phyloP scores from a whole-genome alignment of 768 basidiomycete genomes.

The Lyophyllum atratum region DNA sequence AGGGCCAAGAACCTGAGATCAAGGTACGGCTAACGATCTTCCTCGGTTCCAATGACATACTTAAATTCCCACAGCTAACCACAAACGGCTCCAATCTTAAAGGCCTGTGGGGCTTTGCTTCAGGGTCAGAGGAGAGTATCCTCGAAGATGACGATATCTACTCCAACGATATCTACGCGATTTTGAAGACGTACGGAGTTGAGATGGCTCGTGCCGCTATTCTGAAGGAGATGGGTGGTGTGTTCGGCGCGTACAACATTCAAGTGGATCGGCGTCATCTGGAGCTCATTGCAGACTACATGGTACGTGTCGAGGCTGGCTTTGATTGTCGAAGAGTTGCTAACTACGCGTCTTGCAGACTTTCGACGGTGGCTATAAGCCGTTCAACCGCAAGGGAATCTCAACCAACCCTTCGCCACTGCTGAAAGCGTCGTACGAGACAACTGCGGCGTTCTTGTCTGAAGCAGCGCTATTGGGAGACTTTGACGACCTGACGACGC shows the following conservation, averaged over 20 bases:
- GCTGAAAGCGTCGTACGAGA: conserved; percentile 97
- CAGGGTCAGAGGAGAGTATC: conserved; percentile 51
- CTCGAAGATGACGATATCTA: conserved; percentile 81
- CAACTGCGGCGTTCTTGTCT: conserved; percentile 89
- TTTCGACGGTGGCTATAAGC: conserved; percentile 96
- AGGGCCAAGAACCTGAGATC: conserved; percentile 46
- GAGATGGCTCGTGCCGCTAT: conserved; percentile 95
- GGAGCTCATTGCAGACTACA: conserved; percentile 97
- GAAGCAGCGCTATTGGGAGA: conserved; percentile 95
- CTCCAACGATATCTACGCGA: conserved; percentile 94
- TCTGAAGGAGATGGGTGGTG: conserved; percentile 85
- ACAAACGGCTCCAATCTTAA: conserved; percentile 94
- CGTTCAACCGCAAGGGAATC: conserved; percentile 96
- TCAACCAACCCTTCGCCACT: conserved; percentile 92
- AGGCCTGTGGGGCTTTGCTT: conserved; percentile 82
- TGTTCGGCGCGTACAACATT: conserved; percentile 95
- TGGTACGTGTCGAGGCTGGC: conserved; percentile 60
- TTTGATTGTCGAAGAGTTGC: not conserved
- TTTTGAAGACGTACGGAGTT: conserved; percentile 91
- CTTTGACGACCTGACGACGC: conserved; percentile 89
- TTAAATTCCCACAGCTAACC: conserved; percentile 52
- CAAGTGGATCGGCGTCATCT: conserved; percentile 93
- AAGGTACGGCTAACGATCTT: conserved; percentile 38
- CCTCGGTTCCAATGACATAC: not conserved
- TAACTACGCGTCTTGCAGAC: conserved; percentile 56